Evolutionary conservation across 2,329 filamentous ascomycete species (phyloP), one percentile per base, ranked within the genome.

Genomic region (Aschersonia sp.): DNA sequence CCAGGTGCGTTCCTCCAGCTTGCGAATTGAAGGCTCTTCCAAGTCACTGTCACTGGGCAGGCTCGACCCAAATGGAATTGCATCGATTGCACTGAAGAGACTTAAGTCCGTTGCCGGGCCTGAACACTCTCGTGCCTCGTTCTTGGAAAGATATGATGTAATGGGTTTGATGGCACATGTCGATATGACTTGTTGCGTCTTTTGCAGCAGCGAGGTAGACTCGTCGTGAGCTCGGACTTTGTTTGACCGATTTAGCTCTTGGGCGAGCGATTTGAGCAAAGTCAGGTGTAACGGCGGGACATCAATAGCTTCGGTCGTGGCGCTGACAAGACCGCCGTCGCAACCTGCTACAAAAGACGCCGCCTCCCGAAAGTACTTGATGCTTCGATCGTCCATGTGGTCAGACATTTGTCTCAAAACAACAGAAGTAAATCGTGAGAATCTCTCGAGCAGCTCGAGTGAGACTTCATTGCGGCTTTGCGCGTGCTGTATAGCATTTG

Each of bases 351-450:
- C 48, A 43, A 66, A 61, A 2, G 49, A 47, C 6, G 50, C 52
- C 5, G 57, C 54, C 38, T 59, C 56, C 10, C 55, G 51, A 44
- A 73, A 65, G 47, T 69, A 71, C n/a, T 58, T 56, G 12, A 59
- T 48, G 44, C 69, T 70, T 52, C 69, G 62, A 12, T 70, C 65
- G 5, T 70, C 68, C 28, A 65, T 57, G 45, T 68, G 63, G 2
- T 65, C 63, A 2, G 64, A 58, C 69, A 73, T 73, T 54, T 72
- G 70, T 40, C 60, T 66, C 32, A 69, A 54, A 1, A 60, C 62
- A 7, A 56, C 52, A 6, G 55, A 57, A 1, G 63, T 59, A 56
- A 67, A 57, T 7, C 40, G 48, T 40, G 53, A 60, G 47, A 60
- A 66, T 28, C 62, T 57, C 44, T 59, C 56, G 12, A 65, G 56